Evolutionary conservation across 495 filamentous ascomycete species (phyloP), one percentile per base, ranked within the genome.

Genomic region (Neurospora hispaniola): DNA sequence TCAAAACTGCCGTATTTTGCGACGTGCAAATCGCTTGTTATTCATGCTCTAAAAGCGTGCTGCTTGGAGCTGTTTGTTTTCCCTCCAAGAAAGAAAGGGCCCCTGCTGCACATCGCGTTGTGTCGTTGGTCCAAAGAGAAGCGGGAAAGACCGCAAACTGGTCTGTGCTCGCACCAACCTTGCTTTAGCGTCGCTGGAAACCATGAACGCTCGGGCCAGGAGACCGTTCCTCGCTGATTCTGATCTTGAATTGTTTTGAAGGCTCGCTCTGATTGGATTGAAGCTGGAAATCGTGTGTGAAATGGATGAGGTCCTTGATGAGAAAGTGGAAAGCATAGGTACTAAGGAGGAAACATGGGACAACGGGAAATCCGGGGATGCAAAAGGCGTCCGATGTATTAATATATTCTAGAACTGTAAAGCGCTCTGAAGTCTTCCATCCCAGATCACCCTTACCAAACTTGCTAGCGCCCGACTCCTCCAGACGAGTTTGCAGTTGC

Each of bases 1-100:
- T 35, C 54, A 66, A 35, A 66, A 66, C 54, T 35, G 54, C 27
- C 73, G n/a, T 31, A 69, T 72, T 76, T 78, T 76, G 74, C 46
- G 42, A 71, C 71, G 66, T 42, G 35, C 12, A 76, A 75, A 74
- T n/a, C 42, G 69, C 68, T 54, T 42, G 54, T 66, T 66, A 66
- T 16, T 66, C 54, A 9, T 66, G 54, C 54, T 62, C 35, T 27
- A 71, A 73, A 76, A 42, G 42, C 54, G 69, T 66, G 54, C 68
- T 71, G 69, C 38, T 70, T 73, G 70, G 23, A 42, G 9, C 59
- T 62, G 35, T 41, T 78, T 73, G 44, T 76, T 75, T 74, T 54
- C 23, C 59, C 66, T 23, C 27, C 27, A 31, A 66, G 35, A 62
- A 62, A 5, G 12, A 66, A 12, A 12, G 54, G 54, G 54, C 54